Evolutionary conservation across 2,329 filamentous ascomycete species (phyloP), one percentile per base, ranked within the genome.

Genomic region (Hypoxylon sp.): DNA sequence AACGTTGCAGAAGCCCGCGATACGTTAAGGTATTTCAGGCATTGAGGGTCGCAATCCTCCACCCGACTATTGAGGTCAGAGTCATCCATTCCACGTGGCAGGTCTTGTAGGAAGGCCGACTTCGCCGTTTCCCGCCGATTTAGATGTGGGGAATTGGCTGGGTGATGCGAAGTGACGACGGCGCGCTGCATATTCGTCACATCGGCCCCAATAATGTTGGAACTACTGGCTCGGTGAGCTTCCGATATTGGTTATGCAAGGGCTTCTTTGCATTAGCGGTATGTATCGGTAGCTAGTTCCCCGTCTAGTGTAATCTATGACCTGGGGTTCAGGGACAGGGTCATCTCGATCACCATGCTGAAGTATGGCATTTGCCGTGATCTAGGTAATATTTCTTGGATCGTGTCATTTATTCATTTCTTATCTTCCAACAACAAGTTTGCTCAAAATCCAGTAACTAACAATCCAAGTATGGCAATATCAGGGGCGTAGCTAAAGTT

Each of bases 51-150:
- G 17, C 42, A 35, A 35, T 27, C 54, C 39, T 58, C 11, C 6
- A 37, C 42, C 15, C 55, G 32, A 19, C 39, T 50, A 6, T 52
- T 46, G 47, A 37, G 57, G 24, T 46, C 57, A 47, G 47, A 29
- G 5, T 5, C 37, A 11, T 24, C 31, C 15, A 51, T 44, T 46
- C 35, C 57, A 60, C 57, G 27, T 60, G 47, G 57, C 35, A 5
- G 35, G 48, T 27, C 35, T 27, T 5, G 24, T 27, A 27, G 24
- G 24, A 60, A 53, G 39, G 48, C 57, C 57, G 57, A 61, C 37
- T 47, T 61, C 48, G 57, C 31, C 39, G 31, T 61, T 27, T 48
- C 37, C 5, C 6, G 21, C 27, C 19, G 17, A n/a, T 46, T 44
- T 35, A 6, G 58, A 29, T 21, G 51, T 35, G 58, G 50, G 13